Evolutionary conservation across 1,284 basidiomycete genomes (phyloP), one percentile per base, ranked within the genome.

Genomic region (Leccinum pachyderme): DNA sequence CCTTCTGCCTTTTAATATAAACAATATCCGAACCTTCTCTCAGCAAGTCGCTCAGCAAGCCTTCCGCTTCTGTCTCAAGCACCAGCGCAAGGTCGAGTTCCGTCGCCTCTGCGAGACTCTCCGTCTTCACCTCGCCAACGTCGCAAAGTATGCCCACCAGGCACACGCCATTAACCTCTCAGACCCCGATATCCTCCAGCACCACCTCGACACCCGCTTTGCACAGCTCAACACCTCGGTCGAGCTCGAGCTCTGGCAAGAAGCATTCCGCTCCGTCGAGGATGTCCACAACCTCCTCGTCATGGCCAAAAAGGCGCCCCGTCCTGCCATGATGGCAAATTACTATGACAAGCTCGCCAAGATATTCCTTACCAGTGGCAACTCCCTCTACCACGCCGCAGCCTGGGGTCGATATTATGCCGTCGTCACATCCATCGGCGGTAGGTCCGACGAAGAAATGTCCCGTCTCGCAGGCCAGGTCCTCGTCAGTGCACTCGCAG

Each of bases 161-260:
- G 83, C 91, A 13, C 94, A 98, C 72, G 83, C 95, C n/a, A 96
- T 99, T 82, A 98, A 99, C 77, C 87, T 99, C 47, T 87, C 91
- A 58, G 97, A 99, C 72, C 84, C 95, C 31, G 97, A 99, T 65
- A 98, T 91, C 22, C 88, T 99, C 46, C 92, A 97, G 70, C 94
- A 94, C 64, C 93, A 98, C 75, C 89, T 99, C 58, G 97, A 99
- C 73, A 98, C 95, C 18, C 93, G 97, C 57, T 98, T 99, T 72
- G 91, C 94, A 33, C 96, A 99, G 78, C 87, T 99, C 61, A 95
- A 96, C 71, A 91, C 93, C n/a, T 95, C 95, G 7, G 95, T 98
- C 60, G 94, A 98, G 73, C 88, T 99, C 60, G 97, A 99, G 76
- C 83, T 99, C 48, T 99, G 96, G 97, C 96, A 98, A 72, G 96